Base-by-base conservation (phyloP, 306 rosid species). In the Betula pendula region DNA sequence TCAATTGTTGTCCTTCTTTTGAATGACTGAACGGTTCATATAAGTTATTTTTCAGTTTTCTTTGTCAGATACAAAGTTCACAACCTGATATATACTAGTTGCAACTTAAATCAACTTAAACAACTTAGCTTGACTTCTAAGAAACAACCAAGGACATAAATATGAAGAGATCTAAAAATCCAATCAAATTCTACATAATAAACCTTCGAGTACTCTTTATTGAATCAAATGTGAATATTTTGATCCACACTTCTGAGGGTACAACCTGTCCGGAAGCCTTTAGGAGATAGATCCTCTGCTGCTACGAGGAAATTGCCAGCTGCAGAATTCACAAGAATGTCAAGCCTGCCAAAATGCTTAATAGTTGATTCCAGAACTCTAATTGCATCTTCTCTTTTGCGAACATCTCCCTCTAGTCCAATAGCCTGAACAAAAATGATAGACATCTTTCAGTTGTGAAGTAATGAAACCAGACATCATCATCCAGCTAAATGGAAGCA, bases 251-350 rank as follows among this genome's bases (percentile, higher is more conserved):
- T 47, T 16, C 68, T 48, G 2, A 38, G 60, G 47, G 44, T 13
- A 33, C 15, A 71, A 94, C 98, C 97, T 75, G 98, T 94, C 76
- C 96, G 93, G 75, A 94, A 92, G 14, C 98, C 98, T 55, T 94
- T 94, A 4, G 98, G 96, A 35, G 98, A 86, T 62, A 94, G 85
- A 85, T 94, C 97, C 79, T 94, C 98, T 8, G 96, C 92, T 3
- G 95, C 48, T 6, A 77, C 88, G 0, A 92, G 94, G 77, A 94
- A 94, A 73, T 94, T 94, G 4, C 98, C 96, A 0, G 98, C 98
- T 15, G 98, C 98, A 31, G 95, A 81, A 81, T 94, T 94, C 45
- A 94, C 92, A 29, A 94, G 98, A 53, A 94, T 84, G 87, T 94
- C 98, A 44, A 94, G 84, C 79, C 84, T 85, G 12, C 96, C 97